These are phyloP conservation scores for Diaporthe caulivora DNA, from an alignment of 2,329 filamentous ascomycete species.

Conservation along the genomic window DNA sequence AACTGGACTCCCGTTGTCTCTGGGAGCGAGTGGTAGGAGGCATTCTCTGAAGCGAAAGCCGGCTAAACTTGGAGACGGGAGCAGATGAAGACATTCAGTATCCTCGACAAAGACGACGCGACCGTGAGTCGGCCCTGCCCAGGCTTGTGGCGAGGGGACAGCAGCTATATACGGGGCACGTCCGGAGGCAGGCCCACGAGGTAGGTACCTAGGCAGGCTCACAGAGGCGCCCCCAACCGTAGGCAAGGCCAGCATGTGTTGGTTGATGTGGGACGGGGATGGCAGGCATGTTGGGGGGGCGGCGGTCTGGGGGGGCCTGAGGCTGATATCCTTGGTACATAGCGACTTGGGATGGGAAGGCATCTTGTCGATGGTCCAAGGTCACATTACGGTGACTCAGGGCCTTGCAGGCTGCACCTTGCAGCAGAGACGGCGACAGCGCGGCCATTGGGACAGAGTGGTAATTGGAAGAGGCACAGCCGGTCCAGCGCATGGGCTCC, in stretches of 20 bases:
- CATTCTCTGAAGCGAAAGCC: conserved; percentile 57
- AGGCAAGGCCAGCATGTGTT: neutral
- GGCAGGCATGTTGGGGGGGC: conserved; percentile 2
- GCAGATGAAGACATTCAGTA: conserved; percentile 47
- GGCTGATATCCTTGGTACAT: conserved; percentile 29
- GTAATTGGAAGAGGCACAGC: conserved; percentile 6
- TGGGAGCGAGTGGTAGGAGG: conserved; percentile 50
- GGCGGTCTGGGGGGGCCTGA: conserved; percentile 32
- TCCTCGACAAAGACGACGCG: neutral
- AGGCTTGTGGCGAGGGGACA: neutral
- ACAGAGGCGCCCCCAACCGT: neutral
- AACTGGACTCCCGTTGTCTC: conserved; percentile 44
- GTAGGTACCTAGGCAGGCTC: conserved; percentile 19
- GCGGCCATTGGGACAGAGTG: neutral
- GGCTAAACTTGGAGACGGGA: conserved; percentile 53
- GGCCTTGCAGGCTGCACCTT: conserved; percentile 26
- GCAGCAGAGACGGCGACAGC: neutral
- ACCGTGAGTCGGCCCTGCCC: neutral
- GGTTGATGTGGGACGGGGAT: conserved; percentile 6
- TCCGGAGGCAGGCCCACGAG: neutral
- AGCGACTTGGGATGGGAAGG: conserved; percentile 4
- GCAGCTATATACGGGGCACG: conserved; percentile 15
- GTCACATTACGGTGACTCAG: neutral
- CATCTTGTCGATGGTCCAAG: conserved; percentile 27
- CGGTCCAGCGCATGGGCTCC: neutral